Conservation (phyloP, 768 basidiomycete species). For the Tulasnella sp. region DNA sequence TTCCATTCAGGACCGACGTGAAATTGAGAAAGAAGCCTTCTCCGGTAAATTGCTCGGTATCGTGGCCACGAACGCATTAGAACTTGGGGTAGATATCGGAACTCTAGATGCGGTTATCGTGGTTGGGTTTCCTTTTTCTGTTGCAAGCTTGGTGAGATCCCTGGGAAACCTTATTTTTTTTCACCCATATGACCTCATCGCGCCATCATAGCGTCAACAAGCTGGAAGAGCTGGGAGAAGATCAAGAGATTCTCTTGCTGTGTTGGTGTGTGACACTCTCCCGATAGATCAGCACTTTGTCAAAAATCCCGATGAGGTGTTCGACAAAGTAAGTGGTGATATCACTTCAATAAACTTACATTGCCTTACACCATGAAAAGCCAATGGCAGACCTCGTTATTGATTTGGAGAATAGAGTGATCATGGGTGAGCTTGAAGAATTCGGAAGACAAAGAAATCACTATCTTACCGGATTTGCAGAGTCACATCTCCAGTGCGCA, state of each 20-base stretch:
- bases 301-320: constrained; percentile 54
- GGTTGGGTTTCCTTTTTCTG: constrained; percentile 66
- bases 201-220: constrained; percentile 60
- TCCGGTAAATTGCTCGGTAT: constrained; percentile 72
- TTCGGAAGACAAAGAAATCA: too few species aligned
- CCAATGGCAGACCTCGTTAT: constrained; percentile 48
- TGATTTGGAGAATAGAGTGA: constrained; percentile 57
- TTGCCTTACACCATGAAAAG: neutral
- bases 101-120: constrained; percentile 80
- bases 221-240: constrained; percentile 76
- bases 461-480: too few species aligned
- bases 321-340: constrained; percentile 31
- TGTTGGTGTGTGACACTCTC: constrained; percentile 54
- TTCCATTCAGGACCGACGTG: constrained; percentile 51
- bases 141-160: constrained; percentile 63
- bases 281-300: constrained; percentile 68
- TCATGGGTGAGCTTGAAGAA: too few species aligned
- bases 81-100: constrained; percentile 85
- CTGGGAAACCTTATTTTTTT: neutral
- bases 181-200: neutral
- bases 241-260: constrained; percentile 60
- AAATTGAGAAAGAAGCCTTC: constrained; percentile 78
- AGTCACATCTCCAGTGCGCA: constrained; percentile 81
- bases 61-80: constrained; percentile 79
- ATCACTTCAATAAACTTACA: neutral